Conservation (phyloP, 768 basidiomycete genomes). For the Xerocomus spinulosus region DNA sequence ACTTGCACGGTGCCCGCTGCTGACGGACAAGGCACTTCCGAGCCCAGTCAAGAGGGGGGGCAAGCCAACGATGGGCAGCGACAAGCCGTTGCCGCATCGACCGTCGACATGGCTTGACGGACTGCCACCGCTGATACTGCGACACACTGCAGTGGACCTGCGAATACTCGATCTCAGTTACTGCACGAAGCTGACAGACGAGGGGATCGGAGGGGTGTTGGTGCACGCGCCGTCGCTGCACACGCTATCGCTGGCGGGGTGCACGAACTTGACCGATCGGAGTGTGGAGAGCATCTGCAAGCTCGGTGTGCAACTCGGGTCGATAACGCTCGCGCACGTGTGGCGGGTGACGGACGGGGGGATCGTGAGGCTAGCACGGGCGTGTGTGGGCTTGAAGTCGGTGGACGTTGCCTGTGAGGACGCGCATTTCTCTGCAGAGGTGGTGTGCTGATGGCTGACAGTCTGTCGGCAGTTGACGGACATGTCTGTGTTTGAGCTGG, state of each 20-base stretch:
- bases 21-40: slow-evolving; percentile 82
- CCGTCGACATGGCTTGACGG: slow-evolving; percentile 58
- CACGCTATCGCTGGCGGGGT: slow-evolving; percentile 73
- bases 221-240: slow-evolving; percentile 73
- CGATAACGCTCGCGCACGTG: slow-evolving; percentile 77
- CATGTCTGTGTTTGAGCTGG: slow-evolving; percentile 77
- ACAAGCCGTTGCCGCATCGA: slow-evolving; percentile 53
- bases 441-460: slow-evolving; percentile 29
- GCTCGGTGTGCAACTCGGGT: slow-evolving; percentile 73
- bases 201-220: slow-evolving; percentile 70
- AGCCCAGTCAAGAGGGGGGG: slow-evolving; percentile 37
- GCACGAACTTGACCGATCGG: slow-evolving; percentile 66
- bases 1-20: slow-evolving; percentile 67
- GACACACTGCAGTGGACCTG: slow-evolving; percentile 65
- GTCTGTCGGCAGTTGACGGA: slow-evolving; percentile 84
- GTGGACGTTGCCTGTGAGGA: slow-evolving; percentile 83
- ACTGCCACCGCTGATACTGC: slow-evolving; percentile 59
- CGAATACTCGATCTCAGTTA: slow-evolving; percentile 75
- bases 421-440: slow-evolving; percentile 13
- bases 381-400: slow-evolving; percentile 70
- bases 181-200: slow-evolving; percentile 67
- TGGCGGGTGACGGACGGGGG: slow-evolving; percentile 74
- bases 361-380: slow-evolving; percentile 60
- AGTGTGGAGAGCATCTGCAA: slow-evolving; percentile 62
- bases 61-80: slow-evolving; percentile 23